phyloP scores from a whole-genome alignment of 2,329 filamentous ascomycete species.

The Alternaria gansuensis region DNA sequence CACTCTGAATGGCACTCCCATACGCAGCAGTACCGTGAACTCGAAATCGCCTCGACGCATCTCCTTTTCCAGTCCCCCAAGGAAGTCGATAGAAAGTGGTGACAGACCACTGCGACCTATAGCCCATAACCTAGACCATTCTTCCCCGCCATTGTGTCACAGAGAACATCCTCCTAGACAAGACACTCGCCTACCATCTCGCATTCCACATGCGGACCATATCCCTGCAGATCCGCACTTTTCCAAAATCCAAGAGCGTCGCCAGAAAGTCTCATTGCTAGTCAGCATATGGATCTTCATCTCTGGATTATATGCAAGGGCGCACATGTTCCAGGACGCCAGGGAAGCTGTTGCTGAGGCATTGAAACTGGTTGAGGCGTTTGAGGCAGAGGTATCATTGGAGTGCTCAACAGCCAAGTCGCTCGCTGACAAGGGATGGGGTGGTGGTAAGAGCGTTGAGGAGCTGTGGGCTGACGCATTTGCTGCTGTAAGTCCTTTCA shows the following conservation, averaged over 20 bases:
- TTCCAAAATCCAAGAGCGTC: conserved; percentile 61
- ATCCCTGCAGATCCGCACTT: conserved; percentile 59
- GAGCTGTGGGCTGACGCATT: conserved; percentile 86
- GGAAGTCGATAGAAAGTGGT: conserved; percentile 43
- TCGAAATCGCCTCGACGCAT: conserved; percentile 30
- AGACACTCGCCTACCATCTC: conserved; percentile 56
- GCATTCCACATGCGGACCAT: conserved; percentile 46
- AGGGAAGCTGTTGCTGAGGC: conserved; percentile 84
- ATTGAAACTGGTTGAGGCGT: conserved; percentile 72
- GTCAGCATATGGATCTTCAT: conserved; percentile 90
- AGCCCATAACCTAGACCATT: conserved; percentile 53
- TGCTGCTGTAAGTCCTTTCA: conserved; percentile 70
- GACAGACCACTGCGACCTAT: conserved; percentile 53
- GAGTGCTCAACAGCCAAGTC: conserved; percentile 70
- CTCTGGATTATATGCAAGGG: conserved; percentile 84
- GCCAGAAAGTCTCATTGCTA: conserved; percentile 67
- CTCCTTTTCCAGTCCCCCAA: conserved; percentile 34
- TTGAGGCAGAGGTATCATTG: conserved; percentile 73
- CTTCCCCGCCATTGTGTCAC: conserved; percentile 53
- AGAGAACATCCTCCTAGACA: conserved; percentile 54
- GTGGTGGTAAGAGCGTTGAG: conserved; percentile 80
- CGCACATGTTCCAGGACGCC: conserved; percentile 80
- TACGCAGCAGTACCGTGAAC: conserved; percentile 25
- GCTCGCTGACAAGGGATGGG: conserved; percentile 75
- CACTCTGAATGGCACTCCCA: conserved; percentile 28